These are phyloP conservation scores for Mucor plumbeus DNA, from an alignment of 371 early-diverging fungal genomes.

Conservation along the genomic window DNA sequence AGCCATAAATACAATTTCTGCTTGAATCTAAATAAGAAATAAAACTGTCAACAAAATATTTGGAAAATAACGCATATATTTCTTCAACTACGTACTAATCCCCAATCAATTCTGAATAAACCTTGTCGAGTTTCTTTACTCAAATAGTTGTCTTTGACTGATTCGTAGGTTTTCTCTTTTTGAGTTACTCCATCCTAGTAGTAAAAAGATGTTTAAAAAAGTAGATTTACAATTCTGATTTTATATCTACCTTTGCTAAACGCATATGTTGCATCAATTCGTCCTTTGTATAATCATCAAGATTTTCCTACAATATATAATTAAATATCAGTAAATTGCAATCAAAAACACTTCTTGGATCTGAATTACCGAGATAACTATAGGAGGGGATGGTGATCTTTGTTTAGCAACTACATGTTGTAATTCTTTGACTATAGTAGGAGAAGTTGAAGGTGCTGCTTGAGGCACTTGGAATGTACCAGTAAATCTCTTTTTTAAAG, in stretches of 20 bases:
- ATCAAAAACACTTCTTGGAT: not conserved
- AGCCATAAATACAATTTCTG: constrained; percentile 28
- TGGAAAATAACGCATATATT: not conserved
- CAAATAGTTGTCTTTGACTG: constrained; percentile 14
- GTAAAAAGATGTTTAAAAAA: too few species aligned
- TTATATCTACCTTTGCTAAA: constrained; percentile 16
- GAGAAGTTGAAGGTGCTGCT: not conserved
- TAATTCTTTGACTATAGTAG: not conserved
- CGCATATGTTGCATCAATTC: constrained; percentile 31
- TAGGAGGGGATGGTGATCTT: not conserved
- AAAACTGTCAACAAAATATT: not conserved
- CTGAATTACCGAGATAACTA: not conserved
- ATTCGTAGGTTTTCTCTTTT: constrained; percentile 16
- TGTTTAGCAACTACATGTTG: not conserved
- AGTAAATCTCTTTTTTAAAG: constrained; percentile 36
- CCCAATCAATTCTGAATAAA: constrained; percentile 26
- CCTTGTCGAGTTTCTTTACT: constrained; percentile 27
- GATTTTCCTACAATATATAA: constrained; percentile 13
- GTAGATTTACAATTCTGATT: too few species aligned
- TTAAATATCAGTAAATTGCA: not conserved
- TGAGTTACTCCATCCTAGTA: constrained; percentile 18
- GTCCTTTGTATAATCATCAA: constrained; percentile 22
- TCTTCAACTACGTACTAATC: constrained; percentile 17
- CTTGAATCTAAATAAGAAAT: constrained; percentile 24
- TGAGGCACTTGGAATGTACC: constrained; percentile 23